Conservation (phyloP, 352 stramenopile genomes). For the Halophytophthora polymorphica region DNA sequence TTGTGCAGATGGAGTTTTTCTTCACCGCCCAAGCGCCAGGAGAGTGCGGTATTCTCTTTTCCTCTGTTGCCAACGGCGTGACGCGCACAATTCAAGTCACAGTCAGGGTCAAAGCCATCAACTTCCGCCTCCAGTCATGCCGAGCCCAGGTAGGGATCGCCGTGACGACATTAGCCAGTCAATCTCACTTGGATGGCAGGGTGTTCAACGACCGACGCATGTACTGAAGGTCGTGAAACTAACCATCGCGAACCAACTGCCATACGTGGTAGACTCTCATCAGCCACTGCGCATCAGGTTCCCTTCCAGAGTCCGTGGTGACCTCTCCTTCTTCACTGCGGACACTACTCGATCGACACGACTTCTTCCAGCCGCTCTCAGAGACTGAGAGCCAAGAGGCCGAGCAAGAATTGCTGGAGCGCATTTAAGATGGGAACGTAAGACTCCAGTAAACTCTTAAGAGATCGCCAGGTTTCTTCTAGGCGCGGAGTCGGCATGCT, state of each 20-base stretch:
- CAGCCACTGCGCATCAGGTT: constrained; percentile 1
- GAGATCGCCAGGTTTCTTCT: too few relatives aligned
- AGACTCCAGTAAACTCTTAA: too few relatives aligned
- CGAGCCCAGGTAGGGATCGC: constrained; percentile 10
- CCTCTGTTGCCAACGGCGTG: not conserved
- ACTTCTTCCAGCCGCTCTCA: constrained; percentile 16
- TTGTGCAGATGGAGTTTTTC: constrained; percentile 14
- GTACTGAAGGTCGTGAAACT: not conserved
- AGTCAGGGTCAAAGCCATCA: constrained; percentile 7
- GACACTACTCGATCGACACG: constrained; percentile 14
- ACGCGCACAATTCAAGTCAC: not conserved
- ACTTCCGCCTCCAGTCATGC: constrained; percentile 14
- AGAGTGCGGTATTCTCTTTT: constrained; percentile 6
- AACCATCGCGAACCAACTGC: not conserved
- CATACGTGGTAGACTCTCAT: constrained; percentile 5
- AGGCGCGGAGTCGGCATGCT: too few relatives aligned
- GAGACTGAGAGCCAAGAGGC: constrained; percentile 11
- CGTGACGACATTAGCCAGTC: too few relatives aligned
- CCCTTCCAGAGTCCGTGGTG: not conserved
- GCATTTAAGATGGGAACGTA: constrained; percentile 1
- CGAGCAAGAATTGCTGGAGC: constrained; percentile 9
- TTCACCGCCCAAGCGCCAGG: constrained; percentile 9
- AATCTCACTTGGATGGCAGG: too few relatives aligned
- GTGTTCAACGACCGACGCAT: not conserved
- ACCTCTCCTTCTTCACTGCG: not conserved